A percentile compares a stretch with the other conserved stretches of the same genome.
phyloP scores from a whole-genome alignment of 176 grass and related monocot species.

The Lolium multiflorum region DNA sequence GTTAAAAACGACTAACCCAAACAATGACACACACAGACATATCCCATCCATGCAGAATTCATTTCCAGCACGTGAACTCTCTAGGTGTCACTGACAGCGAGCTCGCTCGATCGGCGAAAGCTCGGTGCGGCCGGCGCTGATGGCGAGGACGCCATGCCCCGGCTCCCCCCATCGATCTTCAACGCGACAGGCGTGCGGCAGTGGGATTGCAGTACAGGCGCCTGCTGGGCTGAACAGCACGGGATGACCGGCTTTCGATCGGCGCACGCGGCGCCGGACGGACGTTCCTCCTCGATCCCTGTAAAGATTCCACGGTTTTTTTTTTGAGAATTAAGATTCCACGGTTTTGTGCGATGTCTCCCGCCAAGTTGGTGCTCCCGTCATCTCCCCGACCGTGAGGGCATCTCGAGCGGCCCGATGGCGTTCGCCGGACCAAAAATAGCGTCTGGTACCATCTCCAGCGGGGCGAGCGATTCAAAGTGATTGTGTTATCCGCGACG shows the following conservation, averaged over 20 bases:
- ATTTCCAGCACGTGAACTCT: neutral
- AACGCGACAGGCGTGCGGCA: conserved; percentile 17
- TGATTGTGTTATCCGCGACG: too few relatives aligned
- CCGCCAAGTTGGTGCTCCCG: neutral
- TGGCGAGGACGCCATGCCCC: neutral
- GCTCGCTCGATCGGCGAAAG: neutral
- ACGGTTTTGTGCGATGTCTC: too few relatives aligned
- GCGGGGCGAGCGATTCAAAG: too few relatives aligned
- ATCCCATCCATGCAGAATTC: neutral
- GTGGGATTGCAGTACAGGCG: conserved; percentile 6
- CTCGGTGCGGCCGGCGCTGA: conserved; percentile 29
- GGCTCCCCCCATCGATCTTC: neutral
- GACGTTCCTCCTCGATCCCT: neutral
- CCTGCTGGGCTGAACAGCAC: neutral
- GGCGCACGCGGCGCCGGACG: neutral
- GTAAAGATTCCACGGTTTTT: neutral
- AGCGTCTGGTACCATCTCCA: too few relatives aligned
- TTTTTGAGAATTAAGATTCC: too few relatives aligned
- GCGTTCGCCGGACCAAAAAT: too few relatives aligned
- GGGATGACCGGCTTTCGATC: neutral
- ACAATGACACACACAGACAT: neutral
- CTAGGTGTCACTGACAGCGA: neutral
- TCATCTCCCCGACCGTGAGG: too few relatives aligned
- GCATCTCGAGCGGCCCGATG: too few relatives aligned
- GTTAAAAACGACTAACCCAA: conserved; percentile 23